These are phyloP conservation scores for Skeletonema costatum DNA, from an alignment of 108 stramenopile genomes.

Conservation along the genomic window DNA sequence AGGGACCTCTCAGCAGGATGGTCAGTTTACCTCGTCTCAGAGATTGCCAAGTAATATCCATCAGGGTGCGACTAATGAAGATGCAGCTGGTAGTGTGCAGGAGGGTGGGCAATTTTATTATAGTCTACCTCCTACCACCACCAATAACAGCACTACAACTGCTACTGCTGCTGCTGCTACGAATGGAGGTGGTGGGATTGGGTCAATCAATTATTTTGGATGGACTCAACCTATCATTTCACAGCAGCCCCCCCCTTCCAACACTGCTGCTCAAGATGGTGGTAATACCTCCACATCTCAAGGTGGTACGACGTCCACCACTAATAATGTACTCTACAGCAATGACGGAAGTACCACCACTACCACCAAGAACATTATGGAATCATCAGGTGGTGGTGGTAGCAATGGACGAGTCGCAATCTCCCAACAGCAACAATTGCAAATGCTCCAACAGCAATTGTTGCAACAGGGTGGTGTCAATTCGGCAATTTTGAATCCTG, in stretches of 20 bases:
- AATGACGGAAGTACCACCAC: neutral
- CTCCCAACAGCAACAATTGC: constrained; percentile 20
- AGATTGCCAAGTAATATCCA: no score
- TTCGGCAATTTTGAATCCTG: neutral
- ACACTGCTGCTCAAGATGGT: neutral
- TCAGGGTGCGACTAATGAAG: neutral
- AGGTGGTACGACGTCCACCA: no score
- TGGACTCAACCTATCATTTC: neutral
- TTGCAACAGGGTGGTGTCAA: constrained; percentile 2
- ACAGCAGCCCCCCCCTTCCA: neutral
- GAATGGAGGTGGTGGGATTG: neutral
- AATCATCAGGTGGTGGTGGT: no score
- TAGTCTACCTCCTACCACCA: neutral
- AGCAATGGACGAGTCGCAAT: neutral
- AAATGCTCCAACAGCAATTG: neutral
- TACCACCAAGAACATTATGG: neutral
- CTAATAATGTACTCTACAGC: no score
- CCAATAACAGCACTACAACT: neutral
- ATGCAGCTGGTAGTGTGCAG: neutral
- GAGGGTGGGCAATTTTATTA: neutral
- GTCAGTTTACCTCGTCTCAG: no score
- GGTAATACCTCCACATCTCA: neutral
- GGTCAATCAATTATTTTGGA: neutral
- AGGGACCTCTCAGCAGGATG: no score
- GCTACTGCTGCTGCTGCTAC: neutral